Conservation (phyloP, 352 stramenopile genomes). For the Peronospora belbahrii region DNA sequence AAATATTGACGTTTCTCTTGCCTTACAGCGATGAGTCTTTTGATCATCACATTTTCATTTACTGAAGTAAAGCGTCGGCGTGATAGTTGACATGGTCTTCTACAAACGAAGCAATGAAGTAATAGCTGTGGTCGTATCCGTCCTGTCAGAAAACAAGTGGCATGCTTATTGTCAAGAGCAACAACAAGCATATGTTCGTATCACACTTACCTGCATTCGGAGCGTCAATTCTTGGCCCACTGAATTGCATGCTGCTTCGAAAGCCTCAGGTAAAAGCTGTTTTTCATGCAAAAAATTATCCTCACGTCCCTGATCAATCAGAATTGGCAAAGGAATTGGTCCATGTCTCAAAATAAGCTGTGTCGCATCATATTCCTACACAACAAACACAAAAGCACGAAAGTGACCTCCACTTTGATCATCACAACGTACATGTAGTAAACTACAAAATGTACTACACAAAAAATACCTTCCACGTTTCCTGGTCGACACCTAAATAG, state of each 20-base stretch:
- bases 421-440: no score
- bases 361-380: slow-evolving; percentile 86
- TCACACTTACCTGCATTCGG: slow-evolving; percentile 49
- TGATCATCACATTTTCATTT: slow-evolving; percentile 1
- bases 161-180: no score
- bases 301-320: slow-evolving; percentile 87
- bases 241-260: slow-evolving; percentile 74
- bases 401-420: no score
- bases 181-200: no score
- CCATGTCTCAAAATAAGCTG: slow-evolving; percentile 74
- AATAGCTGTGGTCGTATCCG: slow-evolving; percentile 97
- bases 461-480: slow-evolving; percentile 79
- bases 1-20: not conserved
- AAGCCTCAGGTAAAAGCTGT: slow-evolving; percentile 88
- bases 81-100: slow-evolving; percentile 94
- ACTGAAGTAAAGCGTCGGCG: slow-evolving; percentile 74
- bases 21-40: not conserved
- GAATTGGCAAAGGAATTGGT: slow-evolving; percentile 56
- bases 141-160: slow-evolving; percentile 48
- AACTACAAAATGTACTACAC: no score
- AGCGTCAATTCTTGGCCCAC: slow-evolving; percentile 79
- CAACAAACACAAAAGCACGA: not conserved
- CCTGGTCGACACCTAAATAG: slow-evolving; percentile 91
- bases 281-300: slow-evolving; percentile 86
- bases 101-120: slow-evolving; percentile 95